phyloP scores from a whole-genome alignment of 2,329 filamentous ascomycete species.

The Talaromyces rugulosus region DNA sequence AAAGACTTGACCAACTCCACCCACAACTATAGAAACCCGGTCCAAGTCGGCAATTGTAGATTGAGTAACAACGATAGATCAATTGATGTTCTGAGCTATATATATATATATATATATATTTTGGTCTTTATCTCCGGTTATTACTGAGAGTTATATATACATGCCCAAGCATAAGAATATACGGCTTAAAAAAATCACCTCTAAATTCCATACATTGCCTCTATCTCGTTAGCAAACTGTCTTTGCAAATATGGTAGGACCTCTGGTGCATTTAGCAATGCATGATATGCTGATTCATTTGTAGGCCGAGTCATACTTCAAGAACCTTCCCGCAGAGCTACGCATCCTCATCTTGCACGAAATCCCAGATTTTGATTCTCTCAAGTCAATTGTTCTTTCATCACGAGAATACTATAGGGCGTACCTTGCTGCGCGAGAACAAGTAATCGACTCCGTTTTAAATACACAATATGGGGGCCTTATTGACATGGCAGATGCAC shows the following conservation, averaged over 20 bases:
- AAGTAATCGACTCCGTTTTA: background rate
- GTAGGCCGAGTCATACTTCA: background rate
- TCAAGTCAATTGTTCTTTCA: slow-evolving; percentile 2
- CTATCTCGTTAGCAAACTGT: too few species aligned
- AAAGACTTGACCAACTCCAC: too few species aligned
- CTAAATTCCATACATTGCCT: too few species aligned
- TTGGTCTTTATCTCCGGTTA: too few species aligned
- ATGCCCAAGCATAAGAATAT: too few species aligned
- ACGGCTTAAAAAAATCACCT: too few species aligned
- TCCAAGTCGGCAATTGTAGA: too few species aligned
- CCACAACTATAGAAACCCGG: too few species aligned
- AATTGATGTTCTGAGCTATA: too few species aligned
- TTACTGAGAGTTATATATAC: too few species aligned
- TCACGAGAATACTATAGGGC: background rate
- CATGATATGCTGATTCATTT: background rate
- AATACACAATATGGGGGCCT: background rate
- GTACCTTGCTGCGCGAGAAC: background rate
- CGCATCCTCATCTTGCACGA: background rate
- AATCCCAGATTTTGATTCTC: slow-evolving; percentile 1
- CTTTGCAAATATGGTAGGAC: background rate
- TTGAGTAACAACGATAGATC: too few species aligned
- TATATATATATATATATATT: too few species aligned
- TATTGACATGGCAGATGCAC: background rate
- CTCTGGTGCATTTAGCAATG: background rate
- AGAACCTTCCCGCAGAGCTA: slow-evolving; percentile 1